Conservation (phyloP, 2,329 filamentous ascomycete genomes). For the Fusarium oxysporum region DNA sequence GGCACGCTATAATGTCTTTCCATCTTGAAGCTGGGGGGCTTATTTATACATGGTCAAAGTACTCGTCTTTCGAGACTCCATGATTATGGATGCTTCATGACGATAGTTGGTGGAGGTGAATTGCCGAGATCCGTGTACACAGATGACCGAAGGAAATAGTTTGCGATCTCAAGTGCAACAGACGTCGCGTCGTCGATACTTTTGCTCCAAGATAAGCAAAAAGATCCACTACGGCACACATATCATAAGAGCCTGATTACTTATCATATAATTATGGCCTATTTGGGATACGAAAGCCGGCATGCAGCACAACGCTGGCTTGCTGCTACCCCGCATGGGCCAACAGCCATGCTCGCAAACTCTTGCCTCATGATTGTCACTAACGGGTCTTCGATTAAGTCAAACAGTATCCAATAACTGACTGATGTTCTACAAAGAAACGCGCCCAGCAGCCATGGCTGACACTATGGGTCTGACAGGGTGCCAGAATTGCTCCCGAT, state of each 20-base stretch:
- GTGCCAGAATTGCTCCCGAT: background rate
- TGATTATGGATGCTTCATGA: background rate
- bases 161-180: background rate
- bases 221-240: accelerated
- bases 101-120: accelerated
- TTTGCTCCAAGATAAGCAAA: background rate
- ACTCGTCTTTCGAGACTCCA: background rate
- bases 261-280: background rate
- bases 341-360: background rate
- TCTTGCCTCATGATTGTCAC: background rate
- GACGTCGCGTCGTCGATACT: too few relatives aligned
- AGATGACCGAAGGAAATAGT: background rate
- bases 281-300: background rate
- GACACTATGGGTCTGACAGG: too few relatives aligned
- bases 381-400: background rate
- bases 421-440: background rate
- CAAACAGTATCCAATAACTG: background rate
- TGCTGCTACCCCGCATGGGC: background rate
- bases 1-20: background rate
- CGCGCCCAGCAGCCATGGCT: too few relatives aligned
- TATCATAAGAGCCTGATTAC: background rate
- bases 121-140: background rate
- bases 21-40: too few relatives aligned
- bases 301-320: background rate
- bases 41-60: background rate